Percentiles rank a stretch among this genome's conserved stretches.
phyloP scores from a whole-genome alignment of 2,329 filamentous ascomycete genomes.

The Fusarium acutatum region DNA sequence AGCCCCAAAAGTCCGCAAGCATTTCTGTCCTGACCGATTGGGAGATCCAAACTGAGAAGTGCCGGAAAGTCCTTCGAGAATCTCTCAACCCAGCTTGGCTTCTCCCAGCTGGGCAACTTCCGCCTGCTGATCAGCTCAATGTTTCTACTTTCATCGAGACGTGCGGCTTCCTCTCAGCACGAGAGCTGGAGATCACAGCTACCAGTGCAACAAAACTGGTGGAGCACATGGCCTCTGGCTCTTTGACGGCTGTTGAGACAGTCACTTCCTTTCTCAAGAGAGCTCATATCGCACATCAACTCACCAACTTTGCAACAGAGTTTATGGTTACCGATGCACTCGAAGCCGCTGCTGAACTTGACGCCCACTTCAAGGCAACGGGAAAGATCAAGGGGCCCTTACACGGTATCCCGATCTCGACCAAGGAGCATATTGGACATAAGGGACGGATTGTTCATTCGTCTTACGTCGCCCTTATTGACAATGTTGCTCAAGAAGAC shows the following conservation, averaged over 20 bases:
- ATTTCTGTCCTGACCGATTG: fast-evolving
- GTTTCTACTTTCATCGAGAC: neutral
- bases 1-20: neutral
- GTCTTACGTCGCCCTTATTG: neutral
- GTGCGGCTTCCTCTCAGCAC: neutral
- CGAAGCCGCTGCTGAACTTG: neutral
- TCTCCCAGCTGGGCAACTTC: neutral
- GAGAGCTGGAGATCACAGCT: neutral
- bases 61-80: neutral
- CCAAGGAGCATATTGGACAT: neutral
- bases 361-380: neutral
- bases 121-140: neutral
- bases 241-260: neutral
- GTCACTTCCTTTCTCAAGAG: neutral
- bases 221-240: neutral
- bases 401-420: neutral
- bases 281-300: neutral
- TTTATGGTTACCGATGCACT: fast-evolving
- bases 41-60: neutral
- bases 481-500: neutral
- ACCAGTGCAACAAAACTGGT: neutral
- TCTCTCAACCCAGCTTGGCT: neutral
- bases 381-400: neutral
- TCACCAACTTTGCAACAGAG: neutral
- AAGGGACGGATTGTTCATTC: neutral